Percentiles rank a stretch among this genome's conserved stretches.
Conservation (phyloP, 768 basidiomycete species). For the Xerocomellus chrysenteron region DNA sequence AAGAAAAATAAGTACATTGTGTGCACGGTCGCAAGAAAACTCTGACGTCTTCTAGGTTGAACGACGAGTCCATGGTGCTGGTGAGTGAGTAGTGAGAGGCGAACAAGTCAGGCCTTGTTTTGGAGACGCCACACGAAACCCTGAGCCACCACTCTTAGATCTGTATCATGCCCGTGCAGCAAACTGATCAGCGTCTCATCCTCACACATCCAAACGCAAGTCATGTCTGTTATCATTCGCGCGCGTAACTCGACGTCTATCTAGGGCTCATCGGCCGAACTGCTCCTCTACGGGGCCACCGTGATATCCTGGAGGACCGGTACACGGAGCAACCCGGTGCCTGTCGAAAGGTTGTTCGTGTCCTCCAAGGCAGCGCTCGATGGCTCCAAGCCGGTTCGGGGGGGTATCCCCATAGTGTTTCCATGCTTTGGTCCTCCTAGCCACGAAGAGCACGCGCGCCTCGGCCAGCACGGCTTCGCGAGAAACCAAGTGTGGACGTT, state of each 20-base stretch:
- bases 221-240: not conserved
- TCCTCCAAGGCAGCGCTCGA: constrained; percentile 79
- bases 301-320: constrained; percentile 81
- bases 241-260: not conserved
- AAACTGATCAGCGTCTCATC: constrained; percentile 41
- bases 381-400: constrained; percentile 72
- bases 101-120: constrained; percentile 7
- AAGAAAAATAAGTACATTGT: constrained; percentile 14
- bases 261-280: constrained; percentile 64
- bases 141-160: constrained; percentile 3
- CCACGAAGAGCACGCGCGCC: constrained; percentile 64
- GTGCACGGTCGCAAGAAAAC: constrained; percentile 1
- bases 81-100: not conserved
- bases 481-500: constrained; percentile 74
- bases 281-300: constrained; percentile 82
- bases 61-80: constrained; percentile 57
- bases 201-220: constrained; percentile 65
- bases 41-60: constrained; percentile 69
- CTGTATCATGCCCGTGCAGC: constrained; percentile 55
- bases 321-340: constrained; percentile 33
- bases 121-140: constrained; percentile 21
- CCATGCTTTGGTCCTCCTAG: constrained; percentile 87
- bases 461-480: constrained; percentile 92
- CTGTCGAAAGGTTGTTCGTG: constrained; percentile 74
- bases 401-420: constrained; percentile 65